Evolutionary conservation across 352 stramenopile species (phyloP).

Genomic region (Globisporangium solare): DNA sequence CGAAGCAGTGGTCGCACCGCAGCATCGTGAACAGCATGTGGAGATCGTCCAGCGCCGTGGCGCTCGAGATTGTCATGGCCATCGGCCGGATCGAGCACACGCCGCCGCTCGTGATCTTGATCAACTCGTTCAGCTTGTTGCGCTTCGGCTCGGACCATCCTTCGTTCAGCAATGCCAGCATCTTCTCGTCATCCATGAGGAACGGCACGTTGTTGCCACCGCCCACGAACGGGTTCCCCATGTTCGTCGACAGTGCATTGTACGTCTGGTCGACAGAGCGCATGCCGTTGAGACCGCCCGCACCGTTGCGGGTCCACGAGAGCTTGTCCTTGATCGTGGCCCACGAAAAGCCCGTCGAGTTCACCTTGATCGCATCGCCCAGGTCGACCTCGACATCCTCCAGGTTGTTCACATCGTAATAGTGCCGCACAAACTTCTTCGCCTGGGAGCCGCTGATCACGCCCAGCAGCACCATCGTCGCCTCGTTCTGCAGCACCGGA

Average conservation of each 20-base stretch:
- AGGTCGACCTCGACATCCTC: conserved; percentile 63
- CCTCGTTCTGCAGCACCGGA: conserved; percentile 64
- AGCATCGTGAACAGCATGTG: conserved; percentile 92
- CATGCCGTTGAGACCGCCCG: conserved; percentile 59
- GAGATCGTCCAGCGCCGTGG: conserved; percentile 76
- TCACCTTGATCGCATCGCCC: conserved; percentile 47
- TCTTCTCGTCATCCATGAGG: conserved; percentile 79
- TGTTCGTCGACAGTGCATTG: conserved; percentile 42
- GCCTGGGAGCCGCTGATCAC: conserved; percentile 56
- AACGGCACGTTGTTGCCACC: conserved; percentile 41
- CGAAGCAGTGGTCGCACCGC: conserved; percentile 83
- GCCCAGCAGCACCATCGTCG: conserved; percentile 60
- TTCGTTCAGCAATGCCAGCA: conserved; percentile 71
- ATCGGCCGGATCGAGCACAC: conserved; percentile 69
- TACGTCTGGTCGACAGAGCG: conserved; percentile 68
- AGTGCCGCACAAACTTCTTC: conserved; percentile 54
- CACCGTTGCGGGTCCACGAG: conserved; percentile 30
- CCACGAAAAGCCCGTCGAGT: conserved; percentile 41
- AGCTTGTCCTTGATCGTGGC: conserved; percentile 59
- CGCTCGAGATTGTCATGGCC: conserved; percentile 77
- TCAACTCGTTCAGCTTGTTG: conserved; percentile 38
- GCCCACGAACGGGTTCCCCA: conserved; percentile 11
- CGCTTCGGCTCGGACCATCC: conserved; percentile 59
- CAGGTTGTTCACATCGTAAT: conserved; percentile 50
- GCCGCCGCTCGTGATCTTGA: conserved; percentile 70